Evolutionary conservation across 306 rosid species (phyloP), one percentile per base, ranked within the genome.

Genomic region (Prunus dulcis): DNA sequence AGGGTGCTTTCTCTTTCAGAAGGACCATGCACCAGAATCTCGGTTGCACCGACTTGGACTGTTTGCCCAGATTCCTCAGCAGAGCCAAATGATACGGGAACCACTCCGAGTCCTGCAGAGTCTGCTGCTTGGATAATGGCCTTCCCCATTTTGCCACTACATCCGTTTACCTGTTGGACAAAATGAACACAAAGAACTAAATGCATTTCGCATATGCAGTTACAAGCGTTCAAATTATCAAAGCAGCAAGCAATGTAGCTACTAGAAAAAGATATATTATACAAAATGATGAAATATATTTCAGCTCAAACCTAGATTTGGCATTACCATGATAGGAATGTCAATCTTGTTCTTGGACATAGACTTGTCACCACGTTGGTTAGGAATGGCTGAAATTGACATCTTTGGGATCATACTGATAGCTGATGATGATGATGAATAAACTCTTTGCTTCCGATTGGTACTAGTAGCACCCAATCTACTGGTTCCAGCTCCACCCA

Each of bases 111-210:
- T 69, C 99, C 99, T 17, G 97, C 97, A 80, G 96, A 86, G 69
- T 90, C 91, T 12, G 96, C 98, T 38, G 93, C 97, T 72, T 80
- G 83, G 72, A 92, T 89, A 46, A 92, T 93, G 27, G 97, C 91
- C 83, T 83, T 82, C 46, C 97, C 99, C 97, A 92, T 95, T 79
- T 91, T 95, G 19, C 98, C 98, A 55, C 90, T 79, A 72, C 98
- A 95, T 23, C 97, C 91, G 84, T 91, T 92, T 57, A 95, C 93
- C 97, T 92, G 76, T 79, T 69, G 12, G 56, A 71, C 23, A 56
- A 34, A 74, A 57, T 49, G 67, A 52, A 51, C 56, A 56, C 49
- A 66, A 49, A 74, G 69, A 49, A 74, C 56, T 46, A 58, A 64
- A 52, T 41, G 52, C 12, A 17, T 23, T 18, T 17, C 23, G 34